Conservation (phyloP, 1,284 basidiomycete species). For the Microbotryum lychnidis-dioicae region DNA sequence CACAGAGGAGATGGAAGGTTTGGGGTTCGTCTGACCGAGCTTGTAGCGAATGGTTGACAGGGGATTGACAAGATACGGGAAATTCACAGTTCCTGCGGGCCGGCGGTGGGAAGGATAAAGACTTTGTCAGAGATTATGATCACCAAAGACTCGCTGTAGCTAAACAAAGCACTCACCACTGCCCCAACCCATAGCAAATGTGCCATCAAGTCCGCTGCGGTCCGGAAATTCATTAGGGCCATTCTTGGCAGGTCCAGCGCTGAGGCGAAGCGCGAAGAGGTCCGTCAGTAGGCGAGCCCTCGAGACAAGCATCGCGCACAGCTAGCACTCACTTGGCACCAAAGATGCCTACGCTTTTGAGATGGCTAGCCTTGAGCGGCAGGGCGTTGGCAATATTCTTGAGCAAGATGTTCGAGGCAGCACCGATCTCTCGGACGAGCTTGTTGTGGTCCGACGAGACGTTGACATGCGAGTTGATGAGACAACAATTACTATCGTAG, state of each 20-base stretch:
- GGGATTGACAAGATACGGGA: slow-evolving; percentile 34
- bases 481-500: slow-evolving; percentile 40
- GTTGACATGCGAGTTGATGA: slow-evolving; percentile 49
- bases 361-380: slow-evolving; percentile 49
- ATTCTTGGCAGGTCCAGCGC: slow-evolving; percentile 5
- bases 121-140: background rate
- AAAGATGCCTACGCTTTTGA: slow-evolving; percentile 46
- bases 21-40: slow-evolving; percentile 11
- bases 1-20: slow-evolving; percentile 18
- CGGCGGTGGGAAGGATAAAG: slow-evolving; percentile 17
- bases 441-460: slow-evolving; percentile 66
- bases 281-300: too few species aligned
- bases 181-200: slow-evolving; percentile 40
- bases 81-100: slow-evolving; percentile 17
- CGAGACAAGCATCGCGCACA: background rate
- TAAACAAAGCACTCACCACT: slow-evolving; percentile 36
- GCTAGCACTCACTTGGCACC: background rate
- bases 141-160: background rate
- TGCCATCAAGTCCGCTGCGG: slow-evolving; percentile 25
- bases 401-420: slow-evolving; percentile 60
- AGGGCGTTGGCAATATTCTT: slow-evolving; percentile 57
- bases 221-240: slow-evolving; percentile 7
- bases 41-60: slow-evolving; percentile 25
- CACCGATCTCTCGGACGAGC: slow-evolving; percentile 57
- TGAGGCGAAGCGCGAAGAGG: slow-evolving; percentile 44